Base-by-base conservation (phyloP, 2,329 filamentous ascomycete species). In the Fusarium sp. region DNA sequence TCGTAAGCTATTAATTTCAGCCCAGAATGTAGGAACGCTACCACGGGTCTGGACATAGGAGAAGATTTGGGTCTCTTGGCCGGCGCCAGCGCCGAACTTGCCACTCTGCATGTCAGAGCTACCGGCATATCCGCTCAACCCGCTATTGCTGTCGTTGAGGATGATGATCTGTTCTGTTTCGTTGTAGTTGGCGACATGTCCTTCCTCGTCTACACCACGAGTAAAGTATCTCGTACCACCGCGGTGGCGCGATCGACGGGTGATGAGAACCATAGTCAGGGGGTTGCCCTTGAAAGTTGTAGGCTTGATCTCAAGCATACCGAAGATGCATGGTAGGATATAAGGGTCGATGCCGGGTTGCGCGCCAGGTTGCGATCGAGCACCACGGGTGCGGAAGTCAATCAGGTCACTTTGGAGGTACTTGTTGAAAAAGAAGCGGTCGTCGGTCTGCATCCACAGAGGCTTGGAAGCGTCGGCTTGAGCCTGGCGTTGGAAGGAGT, bases 391-490 rank as follows among this genome's bases (percentile, higher is more conserved):
- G 65, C 95, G 90, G 78, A 97, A 97, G 78, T 97, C 90, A 75
- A 98, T 97, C 61, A 99, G 82, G 76, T 98, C 94, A 9, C 92
- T 91, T 78, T 95, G 93, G 49, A 98, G 87, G 79, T 97, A 97
- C 69, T 91, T 91, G 81, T 99, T 99, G 94, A 95, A 99, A 85
- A 98, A 99, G 85, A 99, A 99, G 69, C 96, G 93, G 78, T 98
- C 94, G 80, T 99, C 96, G 68, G 95, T 91, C 72, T 94, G 87
- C 84, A 92, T 91, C 96, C 96, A 99, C 60, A 98, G 82, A 14
- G 96, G 94, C 57, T 87, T 84, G 17, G 87, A 87, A 57, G 84
- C 82, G 78, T 97, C 89, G 69, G 89, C 84, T 71, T 94, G 89
- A 5, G 94, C 90, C 79, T 98, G 96, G 69, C 96, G 90, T 82